Conservation (phyloP, 2,329 filamentous ascomycete genomes). For the Camillea tinctor region DNA sequence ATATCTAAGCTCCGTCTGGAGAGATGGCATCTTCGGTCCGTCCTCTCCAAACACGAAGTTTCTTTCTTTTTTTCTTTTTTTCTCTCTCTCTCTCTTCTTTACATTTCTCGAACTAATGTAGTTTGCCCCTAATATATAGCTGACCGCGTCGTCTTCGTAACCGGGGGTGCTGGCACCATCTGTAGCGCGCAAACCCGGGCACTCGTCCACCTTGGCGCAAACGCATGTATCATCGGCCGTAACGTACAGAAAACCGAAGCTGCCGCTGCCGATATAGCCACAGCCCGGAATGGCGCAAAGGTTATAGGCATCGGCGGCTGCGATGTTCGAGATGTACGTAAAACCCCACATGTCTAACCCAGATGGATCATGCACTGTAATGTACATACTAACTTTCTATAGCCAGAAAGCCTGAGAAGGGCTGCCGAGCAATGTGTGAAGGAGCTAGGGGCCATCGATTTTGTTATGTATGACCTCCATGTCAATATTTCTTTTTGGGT, state of each 20-base stretch:
- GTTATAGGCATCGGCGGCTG: slow-evolving; percentile 83
- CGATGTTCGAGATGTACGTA: slow-evolving; percentile 68
- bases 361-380: neutral
- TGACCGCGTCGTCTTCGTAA: slow-evolving; percentile 90
- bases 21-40: slow-evolving; percentile 81
- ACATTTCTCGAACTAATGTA: too few species aligned
- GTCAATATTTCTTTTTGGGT: slow-evolving; percentile 2
- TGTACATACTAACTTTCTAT: slow-evolving; percentile 18
- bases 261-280: slow-evolving; percentile 78
- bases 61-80: too few species aligned
- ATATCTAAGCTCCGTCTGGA: slow-evolving; percentile 82
- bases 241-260: slow-evolving; percentile 84
- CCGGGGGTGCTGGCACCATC: slow-evolving; percentile 89
- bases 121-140: slow-evolving; percentile 55
- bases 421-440: slow-evolving; percentile 77
- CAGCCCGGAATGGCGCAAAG: slow-evolving; percentile 72
- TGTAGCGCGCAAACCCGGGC: slow-evolving; percentile 93
- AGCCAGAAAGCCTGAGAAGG: slow-evolving; percentile 63
- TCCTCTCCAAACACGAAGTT: neutral
- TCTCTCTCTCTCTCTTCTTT: too few species aligned
- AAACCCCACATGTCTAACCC: slow-evolving; percentile 4
- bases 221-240: slow-evolving; percentile 91
- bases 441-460: slow-evolving; percentile 87
- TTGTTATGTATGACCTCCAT: slow-evolving; percentile 86
- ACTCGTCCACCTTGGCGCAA: slow-evolving; percentile 83